A percentile compares a stretch with the other conserved stretches of the same genome.
phyloP scores from a whole-genome alignment of 129 eudicot species.

The Erigeron canadensis region DNA sequence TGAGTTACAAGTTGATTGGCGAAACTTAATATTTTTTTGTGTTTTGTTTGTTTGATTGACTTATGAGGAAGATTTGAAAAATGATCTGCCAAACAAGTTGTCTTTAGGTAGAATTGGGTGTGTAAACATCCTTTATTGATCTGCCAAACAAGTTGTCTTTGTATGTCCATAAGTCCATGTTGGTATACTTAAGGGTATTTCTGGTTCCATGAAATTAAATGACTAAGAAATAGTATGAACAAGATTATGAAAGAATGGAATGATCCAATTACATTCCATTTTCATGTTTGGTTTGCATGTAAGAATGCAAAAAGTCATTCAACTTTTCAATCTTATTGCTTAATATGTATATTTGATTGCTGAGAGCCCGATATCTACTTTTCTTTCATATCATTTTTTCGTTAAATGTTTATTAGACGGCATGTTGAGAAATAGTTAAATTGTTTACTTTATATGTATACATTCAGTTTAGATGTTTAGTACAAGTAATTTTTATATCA shows the following conservation, averaged over 20 bases:
- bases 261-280: neutral
- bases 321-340: neutral
- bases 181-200: neutral
- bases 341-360: neutral
- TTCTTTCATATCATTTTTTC: neutral
- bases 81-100: neutral
- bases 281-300: neutral
- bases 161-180: neutral
- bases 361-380: too few species aligned
- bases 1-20: neutral
- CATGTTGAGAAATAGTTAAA: neutral
- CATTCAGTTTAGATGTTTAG: neutral
- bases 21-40: constrained; percentile 1
- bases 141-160: too few species aligned
- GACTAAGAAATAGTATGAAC: neutral
- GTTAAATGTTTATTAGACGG: neutral
- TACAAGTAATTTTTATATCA: too few species aligned
- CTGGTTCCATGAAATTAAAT: neutral
- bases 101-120: neutral
- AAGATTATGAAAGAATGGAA: neutral
- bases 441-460: neutral
- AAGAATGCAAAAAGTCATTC: neutral
- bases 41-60: neutral
- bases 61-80: neutral
- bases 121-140: too few species aligned